A percentile compares a stretch with the other conserved stretches of the same genome.
phyloP scores from a whole-genome alignment of 345 rosid species.

The Populus euphratica region DNA sequence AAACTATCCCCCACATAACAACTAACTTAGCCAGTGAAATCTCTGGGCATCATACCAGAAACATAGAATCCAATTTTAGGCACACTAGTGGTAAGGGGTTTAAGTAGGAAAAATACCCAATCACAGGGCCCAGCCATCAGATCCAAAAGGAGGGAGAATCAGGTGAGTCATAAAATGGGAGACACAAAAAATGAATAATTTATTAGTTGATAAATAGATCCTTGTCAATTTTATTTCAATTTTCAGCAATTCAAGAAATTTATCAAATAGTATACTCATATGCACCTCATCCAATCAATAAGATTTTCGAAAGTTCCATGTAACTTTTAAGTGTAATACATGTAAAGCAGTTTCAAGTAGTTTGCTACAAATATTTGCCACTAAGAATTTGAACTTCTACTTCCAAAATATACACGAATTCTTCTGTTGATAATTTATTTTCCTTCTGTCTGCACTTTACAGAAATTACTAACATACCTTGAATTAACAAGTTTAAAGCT shows the following conservation, averaged over 20 bases:
- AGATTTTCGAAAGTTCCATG: not conserved
- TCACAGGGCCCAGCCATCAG: not conserved
- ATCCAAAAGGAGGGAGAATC: not conserved
- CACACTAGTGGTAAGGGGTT: not conserved
- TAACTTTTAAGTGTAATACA: not conserved
- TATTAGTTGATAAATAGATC: not conserved
- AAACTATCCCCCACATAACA: conserved; percentile 1
- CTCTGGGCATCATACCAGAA: not conserved
- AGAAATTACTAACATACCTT: conserved; percentile 20
- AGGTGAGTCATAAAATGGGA: not conserved
- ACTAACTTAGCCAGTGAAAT: not conserved
- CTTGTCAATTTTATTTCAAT: not conserved
- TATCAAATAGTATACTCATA: not conserved
- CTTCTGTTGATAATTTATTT: not conserved
- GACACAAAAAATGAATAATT: not conserved
- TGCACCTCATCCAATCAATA: not conserved
- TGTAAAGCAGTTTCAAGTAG: not conserved
- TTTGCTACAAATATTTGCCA: not conserved
- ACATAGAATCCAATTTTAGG: not conserved
- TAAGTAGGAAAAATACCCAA: not conserved
- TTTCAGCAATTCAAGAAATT: not conserved
- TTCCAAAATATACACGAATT: not conserved
- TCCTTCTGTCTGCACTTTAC: not conserved
- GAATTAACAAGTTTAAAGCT: conserved; percentile 31
- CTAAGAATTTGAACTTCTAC: not conserved